Base-by-base conservation (phyloP, 768 basidiomycete genomes). In the Coprinopsis sp. region DNA sequence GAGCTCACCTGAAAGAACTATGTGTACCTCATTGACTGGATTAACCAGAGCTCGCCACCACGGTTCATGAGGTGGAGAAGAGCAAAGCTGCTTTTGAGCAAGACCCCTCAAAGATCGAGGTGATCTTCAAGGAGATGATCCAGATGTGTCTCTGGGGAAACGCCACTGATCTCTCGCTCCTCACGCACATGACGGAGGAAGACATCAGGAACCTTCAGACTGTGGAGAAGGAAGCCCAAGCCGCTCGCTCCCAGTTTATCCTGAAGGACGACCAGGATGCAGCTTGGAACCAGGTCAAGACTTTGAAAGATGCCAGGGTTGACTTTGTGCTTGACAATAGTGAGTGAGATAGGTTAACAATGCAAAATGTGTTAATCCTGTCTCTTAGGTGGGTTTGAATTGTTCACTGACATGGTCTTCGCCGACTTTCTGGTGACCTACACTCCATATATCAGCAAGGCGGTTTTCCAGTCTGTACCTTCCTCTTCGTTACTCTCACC, bases 141-240 rank as follows among this genome's bases (percentile, higher is more conserved):
- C 88, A 92, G 58, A 91, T 93, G 79, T 88, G 87, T 64, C 74
- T 92, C 21, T 92, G 91, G 90, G 94, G 94, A 36, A 97, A 97
- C 61, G 92, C 93, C 12, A 96, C 93, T 21, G 95, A 99, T 63
- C 73, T 97, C 3, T 94, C 91, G 0, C 79, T 98, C 11, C 73
- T 98, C 22, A 92, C 92, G 1, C 86, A 92, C 55, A 66, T 96
- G 45, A 82, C 87, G 1, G 78, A 84, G 24, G 78, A 81, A 5
- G 91, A 97, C 56, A 89, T 97, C 14, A 78, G 84, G 44, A 66
- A 82, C 53, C 71, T 97, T 2, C 95, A 99, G 63, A 68, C 79
- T 1, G 88, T 91, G 2, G 90, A 86, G 4, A 79, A 77, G 44
- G 84, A 86, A n/a, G 85, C 87, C 0, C 90, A 90, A 56, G 75